Evolutionary conservation across 2,329 filamentous ascomycete genomes (phyloP).

Genomic region (Gremmenia infestans): DNA sequence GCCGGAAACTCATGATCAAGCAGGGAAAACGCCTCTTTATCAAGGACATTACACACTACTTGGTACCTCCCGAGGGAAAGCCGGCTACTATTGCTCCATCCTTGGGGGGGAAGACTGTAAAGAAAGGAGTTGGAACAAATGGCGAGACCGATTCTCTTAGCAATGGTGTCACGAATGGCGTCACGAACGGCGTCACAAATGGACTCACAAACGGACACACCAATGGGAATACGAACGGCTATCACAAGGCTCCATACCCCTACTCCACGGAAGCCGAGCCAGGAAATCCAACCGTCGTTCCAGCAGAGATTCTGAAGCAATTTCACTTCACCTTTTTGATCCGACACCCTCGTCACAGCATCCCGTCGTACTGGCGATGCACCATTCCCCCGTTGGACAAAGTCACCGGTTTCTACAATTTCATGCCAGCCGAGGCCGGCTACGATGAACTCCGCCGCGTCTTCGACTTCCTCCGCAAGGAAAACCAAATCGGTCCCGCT

Average conservation of each 20-base stretch:
- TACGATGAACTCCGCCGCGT: conserved; percentile 82
- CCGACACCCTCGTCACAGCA: conserved; percentile 85
- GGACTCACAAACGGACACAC: conserved; percentile 17
- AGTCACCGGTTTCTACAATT: conserved; percentile 79
- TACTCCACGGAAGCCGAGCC: conserved; percentile 55
- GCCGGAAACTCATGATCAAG: conserved; percentile 37
- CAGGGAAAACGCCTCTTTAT: conserved; percentile 92
- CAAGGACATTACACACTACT: conserved; percentile 95
- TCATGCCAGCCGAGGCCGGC: conserved; percentile 83
- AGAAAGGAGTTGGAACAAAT: conserved; percentile 31
- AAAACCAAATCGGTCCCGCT: conserved; percentile 65
- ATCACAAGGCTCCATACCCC: conserved; percentile 45
- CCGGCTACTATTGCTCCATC: conserved; percentile 71
- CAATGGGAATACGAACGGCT: conserved; percentile 29
- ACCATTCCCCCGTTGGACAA: conserved; percentile 80
- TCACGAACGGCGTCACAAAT: conserved; percentile 28
- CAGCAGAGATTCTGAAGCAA: conserved; percentile 63
- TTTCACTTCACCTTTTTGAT: conserved; percentile 98
- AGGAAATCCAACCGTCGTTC: conserved; percentile 81
- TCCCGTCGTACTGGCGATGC: conserved; percentile 93
- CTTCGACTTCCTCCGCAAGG: conserved; percentile 75
- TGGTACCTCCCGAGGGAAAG: conserved; percentile 69
- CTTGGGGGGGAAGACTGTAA: conserved; percentile 39
- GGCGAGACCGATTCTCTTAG: conserved; percentile 21
- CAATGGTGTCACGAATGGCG: conserved; percentile 25